Conservation (phyloP, 495 filamentous ascomycete species). For the Hypoxylon perforatum region DNA sequence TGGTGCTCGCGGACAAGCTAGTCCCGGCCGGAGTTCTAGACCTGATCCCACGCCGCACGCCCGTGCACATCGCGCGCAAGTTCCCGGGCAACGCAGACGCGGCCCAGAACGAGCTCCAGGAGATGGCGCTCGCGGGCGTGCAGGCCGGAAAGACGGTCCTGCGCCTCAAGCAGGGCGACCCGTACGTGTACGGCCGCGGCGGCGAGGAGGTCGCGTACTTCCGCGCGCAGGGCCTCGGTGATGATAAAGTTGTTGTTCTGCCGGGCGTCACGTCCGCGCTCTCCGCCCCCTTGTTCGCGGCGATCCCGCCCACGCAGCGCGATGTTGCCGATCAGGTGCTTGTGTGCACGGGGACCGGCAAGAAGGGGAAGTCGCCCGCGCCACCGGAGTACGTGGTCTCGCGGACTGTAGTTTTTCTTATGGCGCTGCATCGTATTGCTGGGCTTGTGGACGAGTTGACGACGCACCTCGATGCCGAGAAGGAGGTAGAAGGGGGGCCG, state of each 20-base stretch:
- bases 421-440: constrained; percentile 88
- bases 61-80: constrained; percentile 92
- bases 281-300: constrained; percentile 86
- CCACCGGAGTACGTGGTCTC: constrained; percentile 81
- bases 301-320: constrained; percentile 87
- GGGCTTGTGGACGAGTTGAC: constrained; percentile 76
- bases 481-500: constrained; percentile 47
- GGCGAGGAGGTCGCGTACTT: constrained; percentile 95
- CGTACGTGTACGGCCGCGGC: constrained; percentile 94
- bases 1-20: constrained; percentile 95
- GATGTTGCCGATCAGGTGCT: constrained; percentile 92
- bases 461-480: constrained; percentile 45
- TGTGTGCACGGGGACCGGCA: constrained; percentile 92
- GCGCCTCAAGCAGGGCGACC: constrained; percentile 94
- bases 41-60: constrained; percentile 88
- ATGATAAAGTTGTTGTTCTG: constrained; percentile 70
- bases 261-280: constrained; percentile 92
- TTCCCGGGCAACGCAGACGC: constrained; percentile 96
- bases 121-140: constrained; percentile 77
- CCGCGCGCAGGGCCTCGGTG: constrained; percentile 69
- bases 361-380: constrained; percentile 84
- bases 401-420: constrained; percentile 92
- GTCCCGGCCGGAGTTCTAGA: constrained; percentile 88
- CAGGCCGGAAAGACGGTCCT: constrained; percentile 81
- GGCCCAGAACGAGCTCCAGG: constrained; percentile 91